Evolutionary conservation across 768 basidiomycete species (phyloP).

Genomic region (Tylopilus subfusipes): DNA sequence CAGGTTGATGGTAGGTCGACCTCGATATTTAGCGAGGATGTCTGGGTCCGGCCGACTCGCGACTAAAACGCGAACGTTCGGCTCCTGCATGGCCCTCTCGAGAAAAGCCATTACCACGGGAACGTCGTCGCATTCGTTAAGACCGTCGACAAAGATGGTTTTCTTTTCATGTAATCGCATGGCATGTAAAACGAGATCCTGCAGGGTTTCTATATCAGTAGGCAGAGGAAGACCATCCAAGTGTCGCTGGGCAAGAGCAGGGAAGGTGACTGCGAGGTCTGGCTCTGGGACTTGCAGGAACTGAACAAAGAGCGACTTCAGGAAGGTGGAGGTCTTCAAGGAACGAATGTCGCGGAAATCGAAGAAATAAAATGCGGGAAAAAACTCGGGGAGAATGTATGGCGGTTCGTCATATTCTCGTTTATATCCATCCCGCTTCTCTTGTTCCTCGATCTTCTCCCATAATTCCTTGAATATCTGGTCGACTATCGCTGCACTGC

Average conservation of each 20-base stretch:
- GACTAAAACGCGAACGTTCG: constrained; percentile 23
- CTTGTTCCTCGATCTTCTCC: constrained; percentile 21
- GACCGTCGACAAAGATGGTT: constrained; percentile 22
- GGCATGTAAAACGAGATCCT: constrained; percentile 20
- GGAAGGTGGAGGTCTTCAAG: constrained; percentile 13
- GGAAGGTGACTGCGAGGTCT: constrained; percentile 20
- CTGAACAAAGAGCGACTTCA: constrained; percentile 26
- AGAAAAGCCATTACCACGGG: constrained; percentile 20
- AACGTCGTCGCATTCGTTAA: constrained; percentile 27
- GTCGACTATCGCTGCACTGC: constrained; percentile 25
- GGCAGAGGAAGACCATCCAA: constrained; percentile 21
- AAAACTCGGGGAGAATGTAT: constrained; percentile 22
- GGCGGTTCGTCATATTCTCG: constrained; percentile 16
- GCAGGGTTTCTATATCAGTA: constrained; percentile 6
- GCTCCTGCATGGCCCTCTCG: constrained; percentile 20
- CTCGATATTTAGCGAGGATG: constrained; percentile 15
- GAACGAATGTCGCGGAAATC: constrained; percentile 27
- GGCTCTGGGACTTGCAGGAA: constrained; percentile 24
- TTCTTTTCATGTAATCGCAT: constrained; percentile 23
- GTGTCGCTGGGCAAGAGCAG: constrained; percentile 15
- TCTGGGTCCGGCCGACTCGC: constrained; percentile 22
- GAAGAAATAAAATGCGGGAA: constrained; percentile 27
- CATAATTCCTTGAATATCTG: constrained; percentile 22
- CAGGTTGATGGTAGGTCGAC: constrained; percentile 19
- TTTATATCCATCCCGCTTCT: constrained; percentile 13